Evolutionary conservation across 2,329 filamentous ascomycete genomes (phyloP).

Genomic region (Didymella keratinophila): DNA sequence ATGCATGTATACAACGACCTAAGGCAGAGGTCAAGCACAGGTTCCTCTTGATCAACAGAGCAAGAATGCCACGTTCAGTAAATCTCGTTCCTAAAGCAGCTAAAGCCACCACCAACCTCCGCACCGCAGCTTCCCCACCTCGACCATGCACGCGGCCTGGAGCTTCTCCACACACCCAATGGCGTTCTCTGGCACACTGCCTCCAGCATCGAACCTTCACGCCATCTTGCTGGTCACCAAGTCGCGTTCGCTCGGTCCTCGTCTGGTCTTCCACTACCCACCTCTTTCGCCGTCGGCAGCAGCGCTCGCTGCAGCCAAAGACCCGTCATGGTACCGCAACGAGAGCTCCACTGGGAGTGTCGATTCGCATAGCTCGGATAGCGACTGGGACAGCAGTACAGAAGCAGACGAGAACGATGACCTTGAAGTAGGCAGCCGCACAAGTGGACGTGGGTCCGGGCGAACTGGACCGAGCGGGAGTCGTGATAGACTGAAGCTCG

Average conservation of each 20-base stretch:
- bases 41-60: not conserved
- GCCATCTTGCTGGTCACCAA: conserved; percentile 52
- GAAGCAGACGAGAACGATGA: conserved; percentile 46
- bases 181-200: conserved; percentile 39
- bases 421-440: conserved; percentile 45
- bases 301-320: conserved; percentile 44
- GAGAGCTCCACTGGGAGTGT: conserved; percentile 48
- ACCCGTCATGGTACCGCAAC: conserved; percentile 49
- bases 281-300: conserved; percentile 48
- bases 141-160: conserved; percentile 2
- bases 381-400: conserved; percentile 50
- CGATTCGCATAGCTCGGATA: conserved; percentile 44
- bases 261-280: conserved; percentile 54
- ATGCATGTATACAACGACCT: not conserved
- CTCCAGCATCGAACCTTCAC: conserved; percentile 49
- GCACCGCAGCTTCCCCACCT: conserved; percentile 17
- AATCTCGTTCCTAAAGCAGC: conserved; percentile 13
- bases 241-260: conserved; percentile 50
- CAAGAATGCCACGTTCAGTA: too few relatives aligned
- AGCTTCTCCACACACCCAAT: conserved; percentile 26
- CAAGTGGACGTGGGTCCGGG: conserved; percentile 45
- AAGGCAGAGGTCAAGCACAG: not conserved
- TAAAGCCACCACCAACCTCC: conserved; percentile 32
- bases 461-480: conserved; percentile 35
- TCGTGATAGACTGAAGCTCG: conserved; percentile 33